These are phyloP conservation scores for Thielaviopsis musarum DNA, from an alignment of 2,329 filamentous ascomycete genomes.

Conservation along the genomic window DNA sequence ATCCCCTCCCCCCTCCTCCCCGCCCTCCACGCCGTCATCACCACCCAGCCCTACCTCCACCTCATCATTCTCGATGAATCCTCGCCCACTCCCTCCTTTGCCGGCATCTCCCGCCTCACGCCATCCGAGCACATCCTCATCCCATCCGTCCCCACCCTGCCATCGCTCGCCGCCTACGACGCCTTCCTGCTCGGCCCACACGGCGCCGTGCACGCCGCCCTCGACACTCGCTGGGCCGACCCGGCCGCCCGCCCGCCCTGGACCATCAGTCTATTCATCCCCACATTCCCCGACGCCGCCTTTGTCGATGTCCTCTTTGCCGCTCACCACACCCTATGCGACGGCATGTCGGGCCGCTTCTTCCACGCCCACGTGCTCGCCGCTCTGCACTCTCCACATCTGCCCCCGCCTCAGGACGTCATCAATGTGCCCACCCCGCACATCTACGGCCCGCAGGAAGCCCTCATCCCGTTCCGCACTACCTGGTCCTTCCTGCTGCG, in stretches of 20 bases:
- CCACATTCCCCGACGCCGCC: neutral
- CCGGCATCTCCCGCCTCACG: slow-evolving; percentile 20
- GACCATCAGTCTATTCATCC: slow-evolving; percentile 25
- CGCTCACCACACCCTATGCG: slow-evolving; percentile 35
- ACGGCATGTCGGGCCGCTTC: slow-evolving; percentile 30
- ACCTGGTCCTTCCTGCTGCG: slow-evolving; percentile 25
- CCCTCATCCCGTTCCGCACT: slow-evolving; percentile 23
- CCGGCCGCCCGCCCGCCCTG: slow-evolving; percentile 27
- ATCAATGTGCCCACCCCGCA: slow-evolving; percentile 18
- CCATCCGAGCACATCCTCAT: slow-evolving; percentile 17
- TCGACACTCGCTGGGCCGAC: slow-evolving; percentile 25
- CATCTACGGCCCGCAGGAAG: slow-evolving; percentile 25
- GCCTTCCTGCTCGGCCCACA: neutral
- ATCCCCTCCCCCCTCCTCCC: slow-evolving; percentile 14
- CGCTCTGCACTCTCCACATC: slow-evolving; percentile 21
- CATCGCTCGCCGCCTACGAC: neutral
- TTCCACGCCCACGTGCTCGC: slow-evolving; percentile 33
- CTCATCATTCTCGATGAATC: slow-evolving; percentile 14
- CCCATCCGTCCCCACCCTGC: neutral
- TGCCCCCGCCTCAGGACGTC: neutral
- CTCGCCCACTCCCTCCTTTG: slow-evolving; percentile 23
- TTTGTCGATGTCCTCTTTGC: slow-evolving; percentile 28
- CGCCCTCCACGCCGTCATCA: slow-evolving; percentile 16
- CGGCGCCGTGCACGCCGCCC: slow-evolving; percentile 15
- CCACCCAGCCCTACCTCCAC: neutral